Evolutionary conservation across 2,329 filamentous ascomycete genomes (phyloP).

Genomic region (Arachnopeziza araneosa): DNA sequence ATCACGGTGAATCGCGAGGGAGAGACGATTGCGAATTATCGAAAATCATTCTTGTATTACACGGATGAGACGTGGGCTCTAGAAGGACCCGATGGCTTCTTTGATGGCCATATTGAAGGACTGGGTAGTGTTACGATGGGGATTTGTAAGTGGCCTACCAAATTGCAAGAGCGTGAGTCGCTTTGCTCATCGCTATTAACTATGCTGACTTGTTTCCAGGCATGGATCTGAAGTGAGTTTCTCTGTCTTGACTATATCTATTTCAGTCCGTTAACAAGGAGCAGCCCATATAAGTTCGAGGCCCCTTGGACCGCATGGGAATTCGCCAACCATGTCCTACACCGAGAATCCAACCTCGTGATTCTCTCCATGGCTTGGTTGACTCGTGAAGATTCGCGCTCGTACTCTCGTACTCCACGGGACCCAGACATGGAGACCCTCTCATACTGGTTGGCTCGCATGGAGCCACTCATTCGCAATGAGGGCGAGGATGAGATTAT

Average conservation of each 20-base stretch:
- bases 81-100: conserved; percentile 49
- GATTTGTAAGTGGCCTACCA: conserved; percentile 44
- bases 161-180: not conserved
- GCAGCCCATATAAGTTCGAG: conserved; percentile 43
- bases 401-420: conserved; percentile 42
- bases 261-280: not conserved
- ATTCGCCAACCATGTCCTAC: conserved; percentile 47
- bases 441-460: conserved; percentile 67
- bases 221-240: conserved; percentile 50
- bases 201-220: conserved; percentile 25
- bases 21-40: conserved; percentile 55
- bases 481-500: conserved; percentile 54
- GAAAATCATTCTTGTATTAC: conserved; percentile 54
- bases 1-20: conserved; percentile 54
- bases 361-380: conserved; percentile 77
- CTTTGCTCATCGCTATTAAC: not conserved
- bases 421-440: conserved; percentile 69
- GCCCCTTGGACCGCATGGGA: conserved; percentile 45
- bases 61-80: conserved; percentile 58
- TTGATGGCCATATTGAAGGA: conserved; percentile 36
- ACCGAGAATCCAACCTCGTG: conserved; percentile 53
- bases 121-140: conserved; percentile 50
- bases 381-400: conserved; percentile 47
- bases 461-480: conserved; percentile 57
- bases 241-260: not conserved